Evolutionary conservation across 2,329 filamentous ascomycete genomes (phyloP), one percentile per base, ranked within the genome.

Genomic region (Westerdykella ornata): DNA sequence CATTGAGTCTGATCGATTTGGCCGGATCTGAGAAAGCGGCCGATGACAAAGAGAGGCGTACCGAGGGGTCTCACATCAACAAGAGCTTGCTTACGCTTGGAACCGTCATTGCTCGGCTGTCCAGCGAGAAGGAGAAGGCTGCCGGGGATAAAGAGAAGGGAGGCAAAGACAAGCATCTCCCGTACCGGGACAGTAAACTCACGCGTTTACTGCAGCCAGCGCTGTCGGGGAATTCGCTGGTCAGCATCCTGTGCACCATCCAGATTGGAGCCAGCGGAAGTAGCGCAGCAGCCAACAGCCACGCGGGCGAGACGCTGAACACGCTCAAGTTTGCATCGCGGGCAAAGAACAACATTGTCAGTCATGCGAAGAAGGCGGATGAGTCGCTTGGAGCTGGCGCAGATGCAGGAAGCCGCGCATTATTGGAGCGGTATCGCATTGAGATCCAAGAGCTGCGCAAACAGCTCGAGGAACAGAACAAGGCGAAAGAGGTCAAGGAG

Each of bases 31-130:
- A 98, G 64, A 88, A 90, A 67, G 92, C 92, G 31, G 92, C 92
- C 3, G 92, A 97, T 58, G 85, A 84, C 41, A 98, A 97, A 64
- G 92, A 97, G 69, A 80, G 92, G 39, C 79, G 92, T 35, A 87
- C 88, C 13, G 92, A 98, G 68, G 92, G 92, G 48, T 90, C 90
- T 11, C 92, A 98, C 63, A 98, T 98, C 70, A 98, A 98, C 73
- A 97, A 97, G 71, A 96, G 88, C 65, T 70, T 98, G 59, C 78
- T 98, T 44, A 98, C 92, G 0, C 73, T 98, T 3, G 92, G 92
- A 38, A 98, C 88, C 1, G 92, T 98, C 57, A 96, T 98, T 62
- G 85, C 87, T 9, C 85, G 85, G 49, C 73, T 98, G n/a, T 94
- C 90, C 1, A 87, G 88, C 41, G 80, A 84, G 57, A 94, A 94